A percentile compares a stretch with the other conserved stretches of the same genome.
Conservation (phyloP, 495 filamentous ascomycete genomes). For the Lepraria neglecta region DNA sequence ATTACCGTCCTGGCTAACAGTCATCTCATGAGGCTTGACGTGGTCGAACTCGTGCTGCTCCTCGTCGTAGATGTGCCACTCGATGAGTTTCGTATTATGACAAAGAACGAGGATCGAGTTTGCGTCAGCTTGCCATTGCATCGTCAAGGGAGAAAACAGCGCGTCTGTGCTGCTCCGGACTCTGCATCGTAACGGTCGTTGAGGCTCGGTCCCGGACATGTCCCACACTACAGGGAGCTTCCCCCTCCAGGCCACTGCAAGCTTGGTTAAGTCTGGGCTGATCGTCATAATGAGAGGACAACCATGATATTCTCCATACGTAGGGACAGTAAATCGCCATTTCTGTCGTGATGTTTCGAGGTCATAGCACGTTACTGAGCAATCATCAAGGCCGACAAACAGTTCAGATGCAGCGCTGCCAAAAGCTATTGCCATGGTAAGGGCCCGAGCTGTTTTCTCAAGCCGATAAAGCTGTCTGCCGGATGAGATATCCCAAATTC, state of each 20-base stretch:
- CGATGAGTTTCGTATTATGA: constrained; percentile 5
- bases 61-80: constrained; percentile 14
- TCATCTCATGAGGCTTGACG: constrained; percentile 9
- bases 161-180: neutral
- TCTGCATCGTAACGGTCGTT: neutral
- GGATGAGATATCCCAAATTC: neutral
- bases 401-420: neutral
- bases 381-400: neutral
- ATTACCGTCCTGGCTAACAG: constrained; percentile 25
- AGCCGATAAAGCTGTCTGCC: neutral
- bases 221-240: neutral
- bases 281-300: neutral
- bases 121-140: constrained; percentile 12
- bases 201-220: neutral
- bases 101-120: constrained; percentile 2
- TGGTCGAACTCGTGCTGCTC: constrained; percentile 12
- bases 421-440: neutral
- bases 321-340: neutral
- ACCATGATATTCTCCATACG: neutral
- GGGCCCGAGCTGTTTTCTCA: neutral
- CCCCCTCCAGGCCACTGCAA: neutral
- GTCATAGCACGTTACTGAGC: constrained; percentile 12
- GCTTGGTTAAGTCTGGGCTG: neutral
- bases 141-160: neutral
- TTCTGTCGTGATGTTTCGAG: neutral